These are phyloP conservation scores for Phaeolepiota aurea DNA, from an alignment of 768 basidiomycete genomes.

Conservation along the genomic window DNA sequence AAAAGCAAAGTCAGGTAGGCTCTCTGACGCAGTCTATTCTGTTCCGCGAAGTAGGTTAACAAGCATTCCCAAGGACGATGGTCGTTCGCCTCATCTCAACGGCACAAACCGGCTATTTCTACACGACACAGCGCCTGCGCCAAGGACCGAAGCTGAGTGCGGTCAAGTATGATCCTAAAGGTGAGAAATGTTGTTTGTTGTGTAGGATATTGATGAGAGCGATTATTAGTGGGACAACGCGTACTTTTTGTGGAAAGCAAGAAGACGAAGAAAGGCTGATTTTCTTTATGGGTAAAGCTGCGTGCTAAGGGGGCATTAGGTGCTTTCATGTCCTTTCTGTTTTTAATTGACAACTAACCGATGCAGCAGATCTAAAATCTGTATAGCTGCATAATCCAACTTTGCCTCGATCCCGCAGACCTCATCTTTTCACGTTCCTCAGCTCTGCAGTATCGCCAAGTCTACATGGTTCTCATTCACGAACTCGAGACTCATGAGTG, in stretches of 20 bases:
- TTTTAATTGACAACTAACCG: too few species aligned
- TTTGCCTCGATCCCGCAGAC: too few species aligned
- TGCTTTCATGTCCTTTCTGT: too few species aligned
- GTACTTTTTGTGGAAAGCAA: slow-evolving; percentile 77
- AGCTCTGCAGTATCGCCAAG: too few species aligned
- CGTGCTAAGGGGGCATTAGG: too few species aligned
- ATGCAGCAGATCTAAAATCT: too few species aligned
- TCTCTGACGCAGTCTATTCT: background rate
- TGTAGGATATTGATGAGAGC: background rate
- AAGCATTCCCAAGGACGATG: slow-evolving; percentile 76
- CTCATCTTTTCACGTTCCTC: too few species aligned
- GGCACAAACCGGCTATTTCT: slow-evolving; percentile 88
- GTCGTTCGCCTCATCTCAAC: slow-evolving; percentile 87
- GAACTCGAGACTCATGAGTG: too few species aligned
- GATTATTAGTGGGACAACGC: slow-evolving; percentile 47
- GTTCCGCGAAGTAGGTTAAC: background rate
- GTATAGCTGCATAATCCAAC: too few species aligned
- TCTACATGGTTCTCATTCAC: too few species aligned
- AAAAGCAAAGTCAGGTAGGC: slow-evolving; percentile 55
- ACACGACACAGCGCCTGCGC: slow-evolving; percentile 72
- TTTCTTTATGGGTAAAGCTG: too few species aligned
- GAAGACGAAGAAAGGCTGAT: slow-evolving; percentile 55
- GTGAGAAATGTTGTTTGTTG: slow-evolving; percentile 32
- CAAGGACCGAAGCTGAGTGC: slow-evolving; percentile 73
- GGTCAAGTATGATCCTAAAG: slow-evolving; percentile 88